A percentile compares a stretch with the other conserved stretches of the same genome.
Conservation (phyloP, 129 eudicot species). For the Escallonia rubra region DNA sequence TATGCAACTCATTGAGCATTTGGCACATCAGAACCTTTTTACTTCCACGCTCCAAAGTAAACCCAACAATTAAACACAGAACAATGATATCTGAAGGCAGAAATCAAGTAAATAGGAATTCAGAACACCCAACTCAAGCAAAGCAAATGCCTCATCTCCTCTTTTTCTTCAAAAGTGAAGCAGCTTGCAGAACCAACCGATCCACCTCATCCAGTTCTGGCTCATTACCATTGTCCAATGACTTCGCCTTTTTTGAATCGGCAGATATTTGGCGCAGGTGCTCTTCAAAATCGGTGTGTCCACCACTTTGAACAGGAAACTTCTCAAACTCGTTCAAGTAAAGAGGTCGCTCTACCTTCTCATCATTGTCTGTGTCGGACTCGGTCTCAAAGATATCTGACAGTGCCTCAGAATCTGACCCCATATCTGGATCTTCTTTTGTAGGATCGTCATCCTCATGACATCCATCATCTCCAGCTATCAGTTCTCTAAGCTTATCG, state of each 20-base stretch:
- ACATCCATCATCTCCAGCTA: conserved; percentile 29
- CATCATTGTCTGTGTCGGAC: conserved; percentile 48
- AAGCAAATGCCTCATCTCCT: conserved; percentile 23
- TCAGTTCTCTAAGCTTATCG: conserved; percentile 49
- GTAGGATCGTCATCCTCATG: conserved; percentile 19
- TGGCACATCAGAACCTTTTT: no score
- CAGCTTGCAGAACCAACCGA: conserved; percentile 69
- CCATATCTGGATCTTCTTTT: conserved; percentile 25
- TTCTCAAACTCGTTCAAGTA: conserved; percentile 71
- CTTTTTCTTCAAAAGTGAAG: conserved; percentile 72
- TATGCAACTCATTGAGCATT: no score
- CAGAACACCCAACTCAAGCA: no score
- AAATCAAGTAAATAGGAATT: no score
- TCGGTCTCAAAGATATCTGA: conserved; percentile 93
- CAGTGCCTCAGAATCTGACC: conserved; percentile 72
- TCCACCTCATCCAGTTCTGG: conserved; percentile 85
- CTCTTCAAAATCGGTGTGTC: conserved; percentile 55
- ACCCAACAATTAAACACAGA: no score
- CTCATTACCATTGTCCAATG: conserved; percentile 17
- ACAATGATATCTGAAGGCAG: no score
- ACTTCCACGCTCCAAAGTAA: no score
- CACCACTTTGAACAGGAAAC: conserved; percentile 33
- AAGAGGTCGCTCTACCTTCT: conserved; percentile 42
- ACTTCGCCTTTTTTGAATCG: conserved; percentile 45
- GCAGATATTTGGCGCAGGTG: conserved; percentile 62